Base-by-base conservation (phyloP, 2,329 filamentous ascomycete species). In the Neopestalotiopsis sp. region DNA sequence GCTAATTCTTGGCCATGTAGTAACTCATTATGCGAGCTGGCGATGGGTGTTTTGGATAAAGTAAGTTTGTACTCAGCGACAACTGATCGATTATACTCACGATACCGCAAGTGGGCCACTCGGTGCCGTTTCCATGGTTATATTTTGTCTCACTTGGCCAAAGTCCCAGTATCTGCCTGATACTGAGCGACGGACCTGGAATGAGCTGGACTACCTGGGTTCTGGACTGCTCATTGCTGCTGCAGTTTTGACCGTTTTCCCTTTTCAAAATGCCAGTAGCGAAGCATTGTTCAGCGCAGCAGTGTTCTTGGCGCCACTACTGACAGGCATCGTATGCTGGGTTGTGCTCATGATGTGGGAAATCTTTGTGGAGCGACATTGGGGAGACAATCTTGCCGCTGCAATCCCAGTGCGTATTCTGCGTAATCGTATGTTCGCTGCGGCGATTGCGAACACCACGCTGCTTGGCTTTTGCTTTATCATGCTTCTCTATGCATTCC, bases 1-100 rank as follows among this genome's bases (percentile, higher is more conserved):
- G 3, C 45, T 52, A 20, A 52, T 9, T 52, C 14, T 3, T 52
- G 42, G 20, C 17, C 20, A 4, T 9, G 17, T 20, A 52, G 45
- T 89, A 56, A 86, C 85, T 1, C 75, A 84, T 17, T 87, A 85
- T 66, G 74, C 80, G 1, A 82, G 77, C 10, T 89, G 86, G 86
- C 77, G 84, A 69, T 88, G 85, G 83, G 80, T 89, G 1, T 90
- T 89, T 75, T 89, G 85, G 85, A 85, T 90, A 74, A 90, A 89
- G 85, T 87, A 72, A 63, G 83, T 77, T 30, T 28, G 20, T 42
- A 49, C 34, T 14, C n/a, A 52, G 57, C 7, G 59, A 13, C 14
- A 13, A 38, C 58, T 6, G 24, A 40, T 68, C 71, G 49, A 75
- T 57, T 32, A 62, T 59, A 68, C 74, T 76, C 63, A 75, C 57